A percentile compares a stretch with the other conserved stretches of the same genome.
Evolutionary conservation across 2,329 filamentous ascomycete species (phyloP).

Genomic region (Calycina marina): DNA sequence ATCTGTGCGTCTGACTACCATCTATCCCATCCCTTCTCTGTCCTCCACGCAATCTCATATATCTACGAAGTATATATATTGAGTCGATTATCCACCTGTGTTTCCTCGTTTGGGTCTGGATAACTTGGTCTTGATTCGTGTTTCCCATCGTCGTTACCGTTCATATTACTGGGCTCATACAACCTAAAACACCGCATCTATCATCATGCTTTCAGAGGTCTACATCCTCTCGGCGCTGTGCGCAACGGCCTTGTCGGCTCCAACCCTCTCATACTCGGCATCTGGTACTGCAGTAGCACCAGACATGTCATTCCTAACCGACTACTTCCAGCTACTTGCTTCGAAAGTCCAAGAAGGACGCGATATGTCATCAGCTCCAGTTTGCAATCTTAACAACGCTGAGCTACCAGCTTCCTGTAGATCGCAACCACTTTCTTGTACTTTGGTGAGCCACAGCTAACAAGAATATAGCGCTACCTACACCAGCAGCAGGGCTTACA

Average conservation of each 20-base stretch:
- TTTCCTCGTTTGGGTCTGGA: too few species aligned
- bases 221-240: constrained; percentile 32
- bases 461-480: constrained; percentile 37
- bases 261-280: constrained; percentile 13
- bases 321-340: constrained; percentile 47
- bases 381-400: constrained; percentile 40
- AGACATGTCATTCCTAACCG: constrained; percentile 30
- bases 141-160: not conserved
- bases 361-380: constrained; percentile 26
- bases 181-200: constrained; percentile 2
- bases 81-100: too few species aligned
- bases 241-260: constrained; percentile 27
- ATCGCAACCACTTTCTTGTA: constrained; percentile 25
- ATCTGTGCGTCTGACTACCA: not conserved
- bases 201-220: constrained; percentile 35
- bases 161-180: not conserved
- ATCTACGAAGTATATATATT: not conserved
- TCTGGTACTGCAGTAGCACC: constrained; percentile 10
- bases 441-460: constrained; percentile 3
- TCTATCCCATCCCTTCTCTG: not conserved
- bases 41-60: not conserved
- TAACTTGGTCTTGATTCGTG: too few species aligned
- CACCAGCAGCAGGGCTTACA: constrained; percentile 41
- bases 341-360: constrained; percentile 36
- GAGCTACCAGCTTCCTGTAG: constrained; percentile 32